These are phyloP conservation scores for Talaromyces albobiverticillius DNA, from an alignment of 2,329 filamentous ascomycete species.

Conservation along the genomic window DNA sequence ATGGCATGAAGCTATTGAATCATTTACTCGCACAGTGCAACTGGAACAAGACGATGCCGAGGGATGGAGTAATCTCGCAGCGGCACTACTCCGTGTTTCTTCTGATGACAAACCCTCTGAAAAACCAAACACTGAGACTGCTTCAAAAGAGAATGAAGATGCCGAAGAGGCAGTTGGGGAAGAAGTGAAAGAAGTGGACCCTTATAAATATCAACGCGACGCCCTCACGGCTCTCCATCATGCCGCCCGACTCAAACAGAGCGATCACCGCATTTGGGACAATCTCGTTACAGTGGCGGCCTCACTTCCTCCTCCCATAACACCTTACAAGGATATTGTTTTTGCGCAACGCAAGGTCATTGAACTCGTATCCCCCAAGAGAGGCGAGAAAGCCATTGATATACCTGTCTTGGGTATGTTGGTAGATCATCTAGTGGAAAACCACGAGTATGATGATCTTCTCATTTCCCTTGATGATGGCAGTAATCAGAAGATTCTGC, in stretches of 20 bases:
- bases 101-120: slow-evolving; percentile 27
- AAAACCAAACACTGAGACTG: slow-evolving; percentile 30
- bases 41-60: slow-evolving; percentile 86
- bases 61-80: slow-evolving; percentile 92
- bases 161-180: slow-evolving; percentile 28
- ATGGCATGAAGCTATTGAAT: slow-evolving; percentile 76
- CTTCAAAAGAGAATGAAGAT: slow-evolving; percentile 19
- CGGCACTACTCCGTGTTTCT: slow-evolving; percentile 64
- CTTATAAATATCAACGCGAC: slow-evolving; percentile 65
- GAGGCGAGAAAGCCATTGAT: slow-evolving; percentile 77
- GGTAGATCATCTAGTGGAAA: slow-evolving; percentile 65
- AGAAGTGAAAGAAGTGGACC: slow-evolving; percentile 40
- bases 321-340: slow-evolving; percentile 69
- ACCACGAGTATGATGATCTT: slow-evolving; percentile 37
- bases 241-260: slow-evolving; percentile 76
- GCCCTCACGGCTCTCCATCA: slow-evolving; percentile 82
- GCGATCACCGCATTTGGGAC: slow-evolving; percentile 93
- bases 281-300: slow-evolving; percentile 87
- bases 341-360: slow-evolving; percentile 72
- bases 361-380: slow-evolving; percentile 62
- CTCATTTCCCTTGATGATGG: slow-evolving; percentile 29
- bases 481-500: slow-evolving; percentile 35
- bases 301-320: slow-evolving; percentile 66
- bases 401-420: slow-evolving; percentile 67
- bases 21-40: slow-evolving; percentile 79